phyloP scores from a whole-genome alignment of 2,329 filamentous ascomycete species.

The Raffaelea ambrosiae region DNA sequence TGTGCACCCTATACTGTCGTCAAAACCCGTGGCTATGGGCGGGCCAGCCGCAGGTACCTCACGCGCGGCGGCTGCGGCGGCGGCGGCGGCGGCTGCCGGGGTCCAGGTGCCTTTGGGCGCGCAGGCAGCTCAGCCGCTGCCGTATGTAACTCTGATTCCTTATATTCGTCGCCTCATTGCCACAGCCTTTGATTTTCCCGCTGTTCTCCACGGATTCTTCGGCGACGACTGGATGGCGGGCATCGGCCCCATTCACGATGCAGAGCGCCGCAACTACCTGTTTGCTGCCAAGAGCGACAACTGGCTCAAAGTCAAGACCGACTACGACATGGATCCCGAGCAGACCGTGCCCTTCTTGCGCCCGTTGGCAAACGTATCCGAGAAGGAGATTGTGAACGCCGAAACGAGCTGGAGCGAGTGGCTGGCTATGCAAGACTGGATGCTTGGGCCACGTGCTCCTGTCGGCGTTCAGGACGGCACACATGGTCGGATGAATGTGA shows the following conservation, averaged over 20 bases:
- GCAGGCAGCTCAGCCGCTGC: conserved; percentile 22
- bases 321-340: conserved; percentile 78
- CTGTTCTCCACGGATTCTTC: conserved; percentile 90
- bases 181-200: conserved; percentile 80
- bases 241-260: conserved; percentile 74
- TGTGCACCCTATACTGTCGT: conserved; percentile 33
- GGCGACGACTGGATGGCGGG: conserved; percentile 85
- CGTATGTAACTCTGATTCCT: conserved; percentile 63
- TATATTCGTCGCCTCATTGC: conserved; percentile 86
- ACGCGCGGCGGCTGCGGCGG: conserved; percentile 12
- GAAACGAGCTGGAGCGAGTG: conserved; percentile 89
- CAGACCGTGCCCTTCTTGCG: conserved; percentile 83
- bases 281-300: conserved; percentile 90
- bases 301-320: conserved; percentile 81
- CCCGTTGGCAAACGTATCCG: conserved; percentile 66
- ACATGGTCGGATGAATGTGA: conserved; percentile 8
- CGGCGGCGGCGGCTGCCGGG: conserved; percentile 12
- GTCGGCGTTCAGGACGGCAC: conserved; percentile 20
- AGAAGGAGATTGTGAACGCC: conserved; percentile 73
- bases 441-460: conserved; percentile 77
- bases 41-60: conserved; percentile 21
- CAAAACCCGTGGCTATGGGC: conserved; percentile 18
- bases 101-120: conserved; percentile 18
- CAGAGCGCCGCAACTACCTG: conserved; percentile 86
- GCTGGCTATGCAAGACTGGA: conserved; percentile 97